Base-by-base conservation (phyloP, 2,329 filamentous ascomycete genomes). In the Ceratocystiopsis sp. region DNA sequence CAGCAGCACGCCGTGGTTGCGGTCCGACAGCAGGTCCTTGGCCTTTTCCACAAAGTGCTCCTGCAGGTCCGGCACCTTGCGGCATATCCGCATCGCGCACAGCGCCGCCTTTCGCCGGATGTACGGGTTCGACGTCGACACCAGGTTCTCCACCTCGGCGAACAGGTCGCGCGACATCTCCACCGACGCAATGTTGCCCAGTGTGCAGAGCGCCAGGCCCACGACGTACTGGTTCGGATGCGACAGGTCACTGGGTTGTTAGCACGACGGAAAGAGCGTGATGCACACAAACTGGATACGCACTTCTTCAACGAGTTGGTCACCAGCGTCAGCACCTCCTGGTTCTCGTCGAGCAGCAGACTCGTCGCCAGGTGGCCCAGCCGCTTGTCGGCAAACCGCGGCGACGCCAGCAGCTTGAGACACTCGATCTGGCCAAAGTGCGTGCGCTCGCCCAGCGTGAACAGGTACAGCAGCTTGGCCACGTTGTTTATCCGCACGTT, bases 371-470 rank as follows among this genome's bases (percentile, higher is more conserved):
- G 67, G 58, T 98, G 94, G 36, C 91, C 91, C 53, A 98, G 66
- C 40, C 91, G 80, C 67, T 98, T 98, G 69, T 98, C 91, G 52
- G 91, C 91, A 58, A 98, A 98, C 46, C 89, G 84, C 51, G 93
- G 87, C 36, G 91, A 98, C 46, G 91, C 91, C 46, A 98, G 75
- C 41, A 98, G 75, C 65, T 98, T 98, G 56, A 98, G 73, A 62
- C 91, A 98, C 75, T 98, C 91, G 59, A 98, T 98, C 69, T 98
- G 91, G 42, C 91, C 91, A 60, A 98, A 98, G 64, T 98, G 91
- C 45, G 91, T 98, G 56, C 91, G 77, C 65, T 98, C 91, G 50
- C 91, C 91, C 37, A 98, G 73, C 1, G 91, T 98, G 63, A 98
- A 98, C 48, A 98, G 84, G 60, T 98, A 98, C 35, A 98, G 75